Percentiles rank a stretch among this genome's conserved stretches.
Conservation (phyloP, 1,139 yeast genomes). For the Eremothecium cymbalariae region DNA sequence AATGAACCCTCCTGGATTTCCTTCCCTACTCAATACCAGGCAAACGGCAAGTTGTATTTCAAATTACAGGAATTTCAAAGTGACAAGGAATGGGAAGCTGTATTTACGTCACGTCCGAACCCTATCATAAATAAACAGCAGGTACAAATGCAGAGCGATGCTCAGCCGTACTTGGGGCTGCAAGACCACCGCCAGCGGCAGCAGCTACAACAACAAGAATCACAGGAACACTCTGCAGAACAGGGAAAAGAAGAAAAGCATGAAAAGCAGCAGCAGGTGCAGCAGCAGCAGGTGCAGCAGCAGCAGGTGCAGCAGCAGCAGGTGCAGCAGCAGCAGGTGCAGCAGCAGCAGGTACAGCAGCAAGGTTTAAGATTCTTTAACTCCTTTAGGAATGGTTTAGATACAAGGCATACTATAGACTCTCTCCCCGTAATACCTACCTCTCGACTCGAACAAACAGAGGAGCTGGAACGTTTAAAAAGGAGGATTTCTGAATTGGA, state of each 20-base stretch:
- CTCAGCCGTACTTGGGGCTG: too few relatives aligned
- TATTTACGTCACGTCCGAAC: background rate
- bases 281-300: conserved; percentile 4
- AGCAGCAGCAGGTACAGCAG: conserved; percentile 7
- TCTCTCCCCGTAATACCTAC: background rate
- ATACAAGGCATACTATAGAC: background rate
- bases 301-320: conserved; percentile 8
- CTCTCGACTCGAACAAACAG: conserved; percentile 1
- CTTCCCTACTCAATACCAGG: conserved; percentile 1
- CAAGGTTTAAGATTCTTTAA: too few relatives aligned
- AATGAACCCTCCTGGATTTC: too few relatives aligned
- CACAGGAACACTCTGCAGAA: too few relatives aligned
- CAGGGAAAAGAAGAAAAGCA: too few relatives aligned
- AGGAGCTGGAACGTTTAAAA: conserved; percentile 11
- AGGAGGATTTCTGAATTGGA: conserved; percentile 20
- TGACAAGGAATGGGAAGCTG: conserved; percentile 2
- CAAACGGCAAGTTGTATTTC: background rate
- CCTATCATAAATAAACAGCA: too few relatives aligned
- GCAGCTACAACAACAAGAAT: too few relatives aligned
- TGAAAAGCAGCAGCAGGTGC: conserved; percentile 6
- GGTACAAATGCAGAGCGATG: too few relatives aligned
- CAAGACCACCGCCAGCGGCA: too few relatives aligned
- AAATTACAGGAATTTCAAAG: conserved; percentile 1
- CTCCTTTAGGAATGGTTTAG: background rate
- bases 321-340: conserved; percentile 1